phyloP scores from a whole-genome alignment of 768 basidiomycete species.

The Tephrocybe sp. region DNA sequence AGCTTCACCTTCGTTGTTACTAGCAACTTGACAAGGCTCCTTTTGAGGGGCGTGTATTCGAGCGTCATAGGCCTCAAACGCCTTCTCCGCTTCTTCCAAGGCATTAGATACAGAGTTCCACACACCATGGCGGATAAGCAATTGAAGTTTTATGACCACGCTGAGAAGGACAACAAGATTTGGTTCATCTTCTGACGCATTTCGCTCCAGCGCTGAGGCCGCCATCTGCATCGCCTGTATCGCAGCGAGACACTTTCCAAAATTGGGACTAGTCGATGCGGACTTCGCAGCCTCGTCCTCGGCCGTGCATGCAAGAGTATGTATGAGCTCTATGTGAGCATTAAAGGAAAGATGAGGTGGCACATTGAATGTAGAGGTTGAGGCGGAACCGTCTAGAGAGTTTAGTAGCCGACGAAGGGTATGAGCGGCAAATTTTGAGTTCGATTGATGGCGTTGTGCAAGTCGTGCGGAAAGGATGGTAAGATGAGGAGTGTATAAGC shows the following conservation, averaged over 20 bases:
- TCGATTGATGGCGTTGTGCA: constrained; percentile 40
- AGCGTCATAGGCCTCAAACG: not conserved
- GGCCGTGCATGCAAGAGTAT: constrained; percentile 22
- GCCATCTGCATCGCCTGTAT: constrained; percentile 31
- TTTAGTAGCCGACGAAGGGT: constrained; percentile 52
- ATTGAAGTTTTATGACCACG: constrained; percentile 53
- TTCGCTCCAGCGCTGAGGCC: constrained; percentile 7
- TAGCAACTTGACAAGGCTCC: no score
- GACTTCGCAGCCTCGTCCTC: constrained; percentile 10
- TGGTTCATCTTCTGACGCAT: constrained; percentile 25
- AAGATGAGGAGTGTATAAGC: constrained; percentile 56
- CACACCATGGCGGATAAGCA: constrained; percentile 49
- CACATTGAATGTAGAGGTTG: not conserved
- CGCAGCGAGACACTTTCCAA: constrained; percentile 25
- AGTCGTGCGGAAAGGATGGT: constrained; percentile 62
- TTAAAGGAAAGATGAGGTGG: constrained; percentile 51
- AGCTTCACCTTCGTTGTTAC: no score
- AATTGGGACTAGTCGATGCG: not conserved
- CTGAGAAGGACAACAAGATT: constrained; percentile 45
- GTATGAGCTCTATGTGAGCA: constrained; percentile 55
- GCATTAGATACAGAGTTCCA: constrained; percentile 53
- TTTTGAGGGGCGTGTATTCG: no score
- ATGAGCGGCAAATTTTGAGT: constrained; percentile 58
- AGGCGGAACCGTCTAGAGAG: constrained; percentile 38
- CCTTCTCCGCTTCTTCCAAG: constrained; percentile 43